These are phyloP conservation scores for Pyrenochaeta sp. DNA, from an alignment of 2,329 filamentous ascomycete genomes.

Conservation along the genomic window DNA sequence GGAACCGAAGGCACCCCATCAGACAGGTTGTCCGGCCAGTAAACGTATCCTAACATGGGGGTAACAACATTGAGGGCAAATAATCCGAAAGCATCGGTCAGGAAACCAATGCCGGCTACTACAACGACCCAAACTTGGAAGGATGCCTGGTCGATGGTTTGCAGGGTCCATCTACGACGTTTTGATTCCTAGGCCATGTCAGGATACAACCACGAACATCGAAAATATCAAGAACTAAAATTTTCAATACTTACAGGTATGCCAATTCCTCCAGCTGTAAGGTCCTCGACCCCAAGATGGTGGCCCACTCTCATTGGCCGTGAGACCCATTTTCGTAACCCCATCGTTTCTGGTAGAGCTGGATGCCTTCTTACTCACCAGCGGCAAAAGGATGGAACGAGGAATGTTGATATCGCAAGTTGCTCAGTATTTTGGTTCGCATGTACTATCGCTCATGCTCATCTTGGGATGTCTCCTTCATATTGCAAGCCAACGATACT, in stretches of 20 bases:
- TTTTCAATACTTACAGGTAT: slow-evolving; percentile 33
- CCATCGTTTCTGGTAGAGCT: slow-evolving; percentile 19
- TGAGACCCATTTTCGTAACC: slow-evolving; percentile 40
- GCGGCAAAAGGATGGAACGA: too few species aligned
- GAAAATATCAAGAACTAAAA: not conserved
- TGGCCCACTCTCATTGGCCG: slow-evolving; percentile 40
- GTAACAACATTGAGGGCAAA: slow-evolving; percentile 52
- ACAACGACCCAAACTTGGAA: slow-evolving; percentile 47
- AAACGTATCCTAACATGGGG: slow-evolving; percentile 50
- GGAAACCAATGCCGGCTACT: slow-evolving; percentile 51
- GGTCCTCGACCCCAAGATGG: slow-evolving; percentile 38
- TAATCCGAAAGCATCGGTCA: slow-evolving; percentile 51
- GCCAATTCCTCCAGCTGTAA: slow-evolving; percentile 41
- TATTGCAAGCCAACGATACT: slow-evolving; percentile 14
- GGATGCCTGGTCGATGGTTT: slow-evolving; percentile 43
- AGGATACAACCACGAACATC: too few species aligned
- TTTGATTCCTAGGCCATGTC: slow-evolving; percentile 26
- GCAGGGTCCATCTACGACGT: slow-evolving; percentile 41
- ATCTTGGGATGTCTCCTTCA: slow-evolving; percentile 14
- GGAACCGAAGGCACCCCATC: slow-evolving; percentile 34
- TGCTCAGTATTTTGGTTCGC: not conserved
- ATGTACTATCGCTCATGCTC: slow-evolving; percentile 5
- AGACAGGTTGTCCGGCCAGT: slow-evolving; percentile 38
- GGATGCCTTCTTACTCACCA: too few species aligned
- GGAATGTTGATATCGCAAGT: too few species aligned